These are phyloP conservation scores for Lineolata rhizophorae DNA, from an alignment of 495 filamentous ascomycete species.

Conservation along the genomic window DNA sequence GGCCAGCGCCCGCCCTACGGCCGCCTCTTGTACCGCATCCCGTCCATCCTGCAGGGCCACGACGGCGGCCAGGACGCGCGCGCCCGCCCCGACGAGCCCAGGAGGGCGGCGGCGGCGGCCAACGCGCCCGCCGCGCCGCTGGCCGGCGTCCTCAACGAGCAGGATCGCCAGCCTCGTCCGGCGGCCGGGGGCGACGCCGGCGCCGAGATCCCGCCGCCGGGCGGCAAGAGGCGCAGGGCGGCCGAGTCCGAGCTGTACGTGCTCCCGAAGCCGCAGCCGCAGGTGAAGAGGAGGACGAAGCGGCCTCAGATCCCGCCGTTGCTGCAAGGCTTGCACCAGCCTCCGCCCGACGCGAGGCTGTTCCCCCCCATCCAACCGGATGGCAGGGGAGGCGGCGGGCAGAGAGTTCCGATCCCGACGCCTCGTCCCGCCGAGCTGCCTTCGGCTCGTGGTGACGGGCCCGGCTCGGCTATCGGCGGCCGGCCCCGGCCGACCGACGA, in stretches of 20 bases:
- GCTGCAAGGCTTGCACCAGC: constrained; percentile 17
- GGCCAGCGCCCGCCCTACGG: no score
- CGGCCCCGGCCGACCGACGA: neutral
- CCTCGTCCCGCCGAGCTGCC: neutral
- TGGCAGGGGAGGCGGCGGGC: constrained; percentile 2
- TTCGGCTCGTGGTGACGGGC: neutral
- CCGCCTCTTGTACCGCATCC: no score
- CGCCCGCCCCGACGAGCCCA: no score
- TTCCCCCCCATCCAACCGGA: constrained; percentile 13
- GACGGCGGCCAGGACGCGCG: no score
- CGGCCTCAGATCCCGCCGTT: constrained; percentile 15
- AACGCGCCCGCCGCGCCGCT: constrained; percentile 8
- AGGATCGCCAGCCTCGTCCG: constrained; percentile 3
- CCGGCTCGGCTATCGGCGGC: neutral
- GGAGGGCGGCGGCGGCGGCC: no score
- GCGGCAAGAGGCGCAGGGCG: neutral
- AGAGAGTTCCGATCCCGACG: neutral
- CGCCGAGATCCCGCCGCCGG: no score
- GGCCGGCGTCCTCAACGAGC: constrained; percentile 10
- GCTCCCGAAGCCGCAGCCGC: constrained; percentile 9
- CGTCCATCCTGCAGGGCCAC: no score
- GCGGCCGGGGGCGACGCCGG: neutral
- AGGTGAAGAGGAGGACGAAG: constrained; percentile 7
- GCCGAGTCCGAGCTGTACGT: constrained; percentile 2
- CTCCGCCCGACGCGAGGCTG: constrained; percentile 16